These are phyloP conservation scores for Podosphaera fusca DNA, from an alignment of 2,329 filamentous ascomycete genomes.

Conservation along the genomic window DNA sequence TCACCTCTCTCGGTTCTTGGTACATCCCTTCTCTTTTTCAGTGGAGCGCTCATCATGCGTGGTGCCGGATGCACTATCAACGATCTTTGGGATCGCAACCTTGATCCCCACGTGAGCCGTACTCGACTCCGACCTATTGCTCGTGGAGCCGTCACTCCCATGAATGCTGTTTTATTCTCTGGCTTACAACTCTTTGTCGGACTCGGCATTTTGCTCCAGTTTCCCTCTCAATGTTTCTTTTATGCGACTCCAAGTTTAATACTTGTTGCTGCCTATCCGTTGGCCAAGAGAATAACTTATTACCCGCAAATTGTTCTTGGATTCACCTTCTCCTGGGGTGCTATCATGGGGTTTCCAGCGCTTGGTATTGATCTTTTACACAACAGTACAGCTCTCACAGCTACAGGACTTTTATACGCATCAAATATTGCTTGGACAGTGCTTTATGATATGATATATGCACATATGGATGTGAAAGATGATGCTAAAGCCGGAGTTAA, in stretches of 20 bases:
- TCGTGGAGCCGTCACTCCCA: slow-evolving; percentile 49
- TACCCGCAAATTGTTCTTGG: slow-evolving; percentile 72
- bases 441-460: slow-evolving; percentile 82
- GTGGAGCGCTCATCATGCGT: slow-evolving; percentile 64
- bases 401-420: slow-evolving; percentile 46
- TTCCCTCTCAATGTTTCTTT: slow-evolving; percentile 49
- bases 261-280: slow-evolving; percentile 53
- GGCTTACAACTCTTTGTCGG: slow-evolving; percentile 52
- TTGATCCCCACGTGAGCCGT: slow-evolving; percentile 57
- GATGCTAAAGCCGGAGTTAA: slow-evolving; percentile 74
- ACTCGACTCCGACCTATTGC: slow-evolving; percentile 64
- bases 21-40: slow-evolving; percentile 46
- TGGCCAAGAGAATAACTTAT: slow-evolving; percentile 69
- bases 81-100: slow-evolving; percentile 72
- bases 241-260: slow-evolving; percentile 56
- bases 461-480: slow-evolving; percentile 76
- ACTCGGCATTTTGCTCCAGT: slow-evolving; percentile 51
- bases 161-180: slow-evolving; percentile 50
- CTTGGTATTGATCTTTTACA: slow-evolving; percentile 53
- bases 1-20: slow-evolving; percentile 36
- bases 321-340: slow-evolving; percentile 72
- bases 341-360: slow-evolving; percentile 70
- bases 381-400: slow-evolving; percentile 35
- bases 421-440: slow-evolving; percentile 74
- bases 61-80: slow-evolving; percentile 77